phyloP scores from a whole-genome alignment of 73 alveolate species.

The Paramecium caudatum region DNA sequence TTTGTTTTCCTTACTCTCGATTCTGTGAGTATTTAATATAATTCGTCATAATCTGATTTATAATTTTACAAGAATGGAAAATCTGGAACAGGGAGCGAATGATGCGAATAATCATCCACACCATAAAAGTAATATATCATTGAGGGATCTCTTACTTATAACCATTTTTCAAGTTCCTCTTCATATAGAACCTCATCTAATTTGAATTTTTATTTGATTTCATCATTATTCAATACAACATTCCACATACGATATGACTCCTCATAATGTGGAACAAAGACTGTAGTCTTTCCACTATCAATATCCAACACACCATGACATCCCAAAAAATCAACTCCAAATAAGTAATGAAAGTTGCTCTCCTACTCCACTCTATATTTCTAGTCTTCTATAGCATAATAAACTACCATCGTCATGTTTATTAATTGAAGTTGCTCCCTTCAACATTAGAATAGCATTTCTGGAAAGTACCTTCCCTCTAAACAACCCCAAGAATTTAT shows the following conservation, averaged over 20 bases:
- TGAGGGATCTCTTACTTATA: constrained; percentile 81
- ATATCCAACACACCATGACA: constrained; percentile 82
- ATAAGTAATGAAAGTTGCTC: constrained; percentile 84
- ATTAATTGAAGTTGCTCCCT: constrained; percentile 4
- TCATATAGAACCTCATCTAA: constrained; percentile 82
- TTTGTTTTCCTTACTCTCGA: constrained; percentile 85
- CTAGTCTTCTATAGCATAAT: constrained; percentile 56
- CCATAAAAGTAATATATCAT: constrained; percentile 88
- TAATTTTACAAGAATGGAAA: constrained; percentile 80
- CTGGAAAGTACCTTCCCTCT: constrained; percentile 84
- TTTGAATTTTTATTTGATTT: constrained; percentile 84
- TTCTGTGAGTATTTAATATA: constrained; percentile 87
- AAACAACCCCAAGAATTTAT: constrained; percentile 31
- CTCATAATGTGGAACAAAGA: constrained; percentile 79
- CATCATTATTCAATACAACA: constrained; percentile 80
- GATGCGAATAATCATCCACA: constrained; percentile 88
- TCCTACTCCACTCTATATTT: constrained; percentile 82
- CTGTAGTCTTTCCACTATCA: constrained; percentile 74
- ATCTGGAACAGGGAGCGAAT: constrained; percentile 81
- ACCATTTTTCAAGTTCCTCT: constrained; percentile 82
- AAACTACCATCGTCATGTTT: constrained; percentile 50
- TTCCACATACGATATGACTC: constrained; percentile 85
- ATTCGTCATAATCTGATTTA: constrained; percentile 81
- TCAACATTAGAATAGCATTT: background rate
- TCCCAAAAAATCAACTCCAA: constrained; percentile 85